These are phyloP conservation scores for Serendipita vermifera DNA, from an alignment of 768 basidiomycete genomes.

Conservation along the genomic window DNA sequence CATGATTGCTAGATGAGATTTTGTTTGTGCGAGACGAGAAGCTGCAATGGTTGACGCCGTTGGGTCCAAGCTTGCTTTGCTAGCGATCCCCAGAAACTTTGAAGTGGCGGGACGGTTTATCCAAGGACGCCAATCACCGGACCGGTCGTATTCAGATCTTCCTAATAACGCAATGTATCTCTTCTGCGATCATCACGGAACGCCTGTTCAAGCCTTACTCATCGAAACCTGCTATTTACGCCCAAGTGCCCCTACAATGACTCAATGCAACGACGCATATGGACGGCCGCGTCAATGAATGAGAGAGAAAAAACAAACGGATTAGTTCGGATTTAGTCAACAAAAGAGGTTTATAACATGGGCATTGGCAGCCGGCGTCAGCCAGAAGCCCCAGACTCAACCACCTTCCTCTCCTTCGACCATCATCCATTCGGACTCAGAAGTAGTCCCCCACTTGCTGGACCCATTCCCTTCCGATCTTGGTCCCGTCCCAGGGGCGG, in stretches of 20 bases:
- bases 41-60: neutral
- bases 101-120: neutral
- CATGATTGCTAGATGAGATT: neutral
- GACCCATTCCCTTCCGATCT: constrained; percentile 34
- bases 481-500: constrained; percentile 31
- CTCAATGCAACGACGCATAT: too few relatives aligned
- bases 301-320: too few relatives aligned
- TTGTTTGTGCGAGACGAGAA: constrained; percentile 7
- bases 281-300: too few relatives aligned
- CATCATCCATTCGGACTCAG: constrained; percentile 88
- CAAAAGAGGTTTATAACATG: too few relatives aligned
- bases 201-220: too few relatives aligned
- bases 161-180: neutral
- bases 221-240: too few relatives aligned
- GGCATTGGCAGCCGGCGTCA: too few relatives aligned
- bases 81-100: neutral
- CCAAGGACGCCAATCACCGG: constrained; percentile 5
- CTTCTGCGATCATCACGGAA: neutral
- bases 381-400: too few relatives aligned
- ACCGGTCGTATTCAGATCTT: neutral
- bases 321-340: too few relatives aligned
- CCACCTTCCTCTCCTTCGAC: constrained; percentile 34
- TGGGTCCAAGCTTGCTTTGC: constrained; percentile 1
- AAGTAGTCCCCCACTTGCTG: constrained; percentile 53
- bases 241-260: too few relatives aligned